phyloP scores from a whole-genome alignment of 805 yeast genomes.

The Saccharomyces kudriavzevii region DNA sequence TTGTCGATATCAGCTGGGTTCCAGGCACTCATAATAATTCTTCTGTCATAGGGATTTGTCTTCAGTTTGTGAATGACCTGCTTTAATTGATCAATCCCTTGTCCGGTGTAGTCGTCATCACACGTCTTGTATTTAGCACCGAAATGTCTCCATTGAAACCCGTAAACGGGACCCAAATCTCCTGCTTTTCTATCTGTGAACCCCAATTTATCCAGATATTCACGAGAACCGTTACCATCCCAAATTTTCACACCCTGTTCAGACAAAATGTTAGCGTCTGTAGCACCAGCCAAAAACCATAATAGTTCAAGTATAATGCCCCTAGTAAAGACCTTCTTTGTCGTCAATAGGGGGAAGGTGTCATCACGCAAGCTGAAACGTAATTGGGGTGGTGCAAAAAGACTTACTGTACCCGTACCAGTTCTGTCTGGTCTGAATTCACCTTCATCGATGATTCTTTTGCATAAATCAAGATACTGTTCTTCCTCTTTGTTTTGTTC shows the following conservation, averaged over 20 bases:
- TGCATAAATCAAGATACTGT: conserved; percentile 78
- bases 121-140: conserved; percentile 89
- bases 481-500: conserved; percentile 48
- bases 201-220: conserved; percentile 78
- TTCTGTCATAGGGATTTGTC: conserved; percentile 85
- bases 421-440: conserved; percentile 93
- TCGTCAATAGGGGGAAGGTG: conserved; percentile 79
- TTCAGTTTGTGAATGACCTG: conserved; percentile 73
- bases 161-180: conserved; percentile 96
- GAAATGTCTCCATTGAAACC: conserved; percentile 98
- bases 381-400: conserved; percentile 94
- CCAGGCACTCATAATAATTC: conserved; percentile 96
- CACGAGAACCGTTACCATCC: conserved; percentile 98
- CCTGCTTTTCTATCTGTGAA: conserved; percentile 76
- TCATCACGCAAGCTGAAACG: conserved; percentile 70
- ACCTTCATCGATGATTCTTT: conserved; percentile 69
- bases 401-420: conserved; percentile 87
- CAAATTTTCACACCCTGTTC: conserved; percentile 92
- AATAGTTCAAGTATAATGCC: conserved; percentile 84
- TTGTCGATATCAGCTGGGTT: conserved; percentile 88
- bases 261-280: conserved; percentile 72
- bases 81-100: conserved; percentile 85
- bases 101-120: conserved; percentile 75
- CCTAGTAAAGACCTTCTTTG: conserved; percentile 83
- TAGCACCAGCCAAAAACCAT: conserved; percentile 88